Conservation (phyloP, 1,139 yeast species). For the Geotrichum aggregatum region DNA sequence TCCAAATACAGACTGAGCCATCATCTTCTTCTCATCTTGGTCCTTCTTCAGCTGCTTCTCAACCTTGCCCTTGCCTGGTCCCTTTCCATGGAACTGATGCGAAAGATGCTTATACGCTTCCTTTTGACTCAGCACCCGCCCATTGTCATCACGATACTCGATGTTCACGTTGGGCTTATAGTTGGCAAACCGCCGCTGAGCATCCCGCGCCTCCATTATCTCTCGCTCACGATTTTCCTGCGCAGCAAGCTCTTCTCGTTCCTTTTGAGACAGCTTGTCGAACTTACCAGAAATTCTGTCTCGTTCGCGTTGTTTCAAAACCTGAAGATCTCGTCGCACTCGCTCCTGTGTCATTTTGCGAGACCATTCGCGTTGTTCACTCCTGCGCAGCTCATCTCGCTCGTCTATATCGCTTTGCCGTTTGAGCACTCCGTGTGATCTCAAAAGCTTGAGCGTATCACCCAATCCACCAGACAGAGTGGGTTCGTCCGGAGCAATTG, state of each 20-base stretch:
- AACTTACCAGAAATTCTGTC: conserved; percentile 31
- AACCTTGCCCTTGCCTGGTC: conserved; percentile 44
- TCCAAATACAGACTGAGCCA: conserved; percentile 31
- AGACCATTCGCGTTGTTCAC: conserved; percentile 34
- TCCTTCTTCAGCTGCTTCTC: conserved; percentile 40
- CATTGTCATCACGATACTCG: conserved; percentile 66
- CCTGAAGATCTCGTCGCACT: conserved; percentile 33
- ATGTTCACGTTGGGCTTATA: conserved; percentile 66
- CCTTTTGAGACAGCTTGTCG: conserved; percentile 36
- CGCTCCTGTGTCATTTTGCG: conserved; percentile 26
- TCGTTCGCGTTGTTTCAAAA: conserved; percentile 38
- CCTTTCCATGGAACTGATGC: conserved; percentile 79
- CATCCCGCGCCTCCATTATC: conserved; percentile 33
- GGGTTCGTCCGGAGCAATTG: conserved; percentile 31
- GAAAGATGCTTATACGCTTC: conserved; percentile 84
- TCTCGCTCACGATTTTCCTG: conserved; percentile 40
- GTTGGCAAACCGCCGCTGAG: conserved; percentile 39
- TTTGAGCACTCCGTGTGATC: conserved; percentile 44
- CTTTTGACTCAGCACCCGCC: conserved; percentile 59
- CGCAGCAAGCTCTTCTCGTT: conserved; percentile 39
- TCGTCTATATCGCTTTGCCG: conserved; percentile 28
- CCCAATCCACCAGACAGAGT: conserved; percentile 53
- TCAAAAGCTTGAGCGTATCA: conserved; percentile 53
- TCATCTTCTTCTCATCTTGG: conserved; percentile 36
- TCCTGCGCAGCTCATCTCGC: conserved; percentile 23